A percentile compares a stretch with the other conserved stretches of the same genome.
Evolutionary conservation across 768 basidiomycete genomes (phyloP).

Genomic region (Lyophyllum decastes): DNA sequence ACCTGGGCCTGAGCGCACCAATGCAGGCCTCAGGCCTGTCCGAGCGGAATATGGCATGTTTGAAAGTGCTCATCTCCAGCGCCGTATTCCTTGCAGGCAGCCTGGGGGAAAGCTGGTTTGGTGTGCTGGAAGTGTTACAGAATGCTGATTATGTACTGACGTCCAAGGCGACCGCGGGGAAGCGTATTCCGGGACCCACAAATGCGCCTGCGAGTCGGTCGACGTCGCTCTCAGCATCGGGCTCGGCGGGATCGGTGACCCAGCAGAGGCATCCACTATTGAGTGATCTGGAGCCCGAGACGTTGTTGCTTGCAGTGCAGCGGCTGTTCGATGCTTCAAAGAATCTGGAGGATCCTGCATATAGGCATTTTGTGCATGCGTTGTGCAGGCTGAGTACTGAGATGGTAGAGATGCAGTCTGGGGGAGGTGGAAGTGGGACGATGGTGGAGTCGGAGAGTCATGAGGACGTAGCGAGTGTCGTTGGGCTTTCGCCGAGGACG

Average conservation of each 20-base stretch:
- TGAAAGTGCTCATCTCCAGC: constrained; percentile 78
- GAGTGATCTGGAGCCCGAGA: constrained; percentile 74
- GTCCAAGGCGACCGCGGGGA: constrained; percentile 46
- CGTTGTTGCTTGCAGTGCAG: constrained; percentile 73
- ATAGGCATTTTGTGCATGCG: constrained; percentile 73
- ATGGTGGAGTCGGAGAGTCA: constrained; percentile 36
- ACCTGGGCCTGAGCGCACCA: constrained; percentile 58
- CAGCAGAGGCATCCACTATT: constrained; percentile 58
- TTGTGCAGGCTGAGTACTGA: constrained; percentile 86
- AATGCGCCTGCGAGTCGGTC: constrained; percentile 36
- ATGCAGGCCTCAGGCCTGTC: constrained; percentile 73
- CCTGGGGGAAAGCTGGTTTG: constrained; percentile 91
- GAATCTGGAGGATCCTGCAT: constrained; percentile 81
- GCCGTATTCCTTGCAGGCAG: constrained; percentile 83
- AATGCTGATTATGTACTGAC: constrained; percentile 93
- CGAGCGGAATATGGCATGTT: constrained; percentile 87
- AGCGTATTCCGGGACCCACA: constrained; percentile 28
- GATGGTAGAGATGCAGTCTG: constrained; percentile 88
- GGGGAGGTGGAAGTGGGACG: constrained; percentile 32
- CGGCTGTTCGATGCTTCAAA: constrained; percentile 85
- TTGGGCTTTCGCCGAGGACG: constrained; percentile 40
- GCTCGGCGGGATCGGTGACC: constrained; percentile 6
- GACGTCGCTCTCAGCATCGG: constrained; percentile 31
- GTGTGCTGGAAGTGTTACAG: constrained; percentile 87
- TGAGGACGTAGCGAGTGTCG: constrained; percentile 37